phyloP scores from a whole-genome alignment of 768 basidiomycete genomes.

The Leccinum longicurvipes region DNA sequence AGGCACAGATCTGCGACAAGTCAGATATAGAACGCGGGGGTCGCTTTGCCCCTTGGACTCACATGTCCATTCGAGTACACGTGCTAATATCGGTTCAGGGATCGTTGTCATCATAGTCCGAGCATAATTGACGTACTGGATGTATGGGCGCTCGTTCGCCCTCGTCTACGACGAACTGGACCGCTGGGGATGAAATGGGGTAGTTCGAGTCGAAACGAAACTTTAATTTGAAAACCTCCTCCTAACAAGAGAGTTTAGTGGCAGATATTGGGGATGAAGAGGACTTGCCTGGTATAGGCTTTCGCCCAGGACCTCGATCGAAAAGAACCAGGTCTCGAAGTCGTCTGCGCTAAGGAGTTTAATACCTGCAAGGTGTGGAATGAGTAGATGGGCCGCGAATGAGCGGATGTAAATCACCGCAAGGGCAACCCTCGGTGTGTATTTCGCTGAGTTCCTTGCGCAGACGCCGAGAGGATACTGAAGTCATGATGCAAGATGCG shows the following conservation, averaged over 20 bases:
- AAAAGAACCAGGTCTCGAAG: slow-evolving; percentile 73
- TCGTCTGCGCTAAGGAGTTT: slow-evolving; percentile 71
- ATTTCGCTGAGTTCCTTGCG: slow-evolving; percentile 73
- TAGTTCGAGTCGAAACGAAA: slow-evolving; percentile 82
- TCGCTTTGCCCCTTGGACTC: slow-evolving; percentile 20
- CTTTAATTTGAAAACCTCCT: slow-evolving; percentile 71
- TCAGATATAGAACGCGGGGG: slow-evolving; percentile 15
- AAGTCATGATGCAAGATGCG: slow-evolving; percentile 44
- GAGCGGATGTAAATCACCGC: slow-evolving; percentile 40
- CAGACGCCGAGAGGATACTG: slow-evolving; percentile 61
- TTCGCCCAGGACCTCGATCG: slow-evolving; percentile 82
- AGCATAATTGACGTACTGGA: slow-evolving; percentile 51
- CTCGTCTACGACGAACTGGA: slow-evolving; percentile 75
- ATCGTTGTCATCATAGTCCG: slow-evolving; percentile 1
- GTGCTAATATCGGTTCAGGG: slow-evolving; percentile 46
- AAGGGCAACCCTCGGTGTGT: slow-evolving; percentile 60
- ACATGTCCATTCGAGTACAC: slow-evolving; percentile 89
- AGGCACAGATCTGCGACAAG: slow-evolving; percentile 71
- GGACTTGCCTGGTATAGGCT: slow-evolving; percentile 64
- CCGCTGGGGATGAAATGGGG: slow-evolving; percentile 85
- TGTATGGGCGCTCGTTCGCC: slow-evolving; percentile 69
- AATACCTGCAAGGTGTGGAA: slow-evolving; percentile 51
- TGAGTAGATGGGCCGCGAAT: neutral
- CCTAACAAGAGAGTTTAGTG: slow-evolving; percentile 41
- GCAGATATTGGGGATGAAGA: neutral